Base-by-base conservation (phyloP, 176 grass and related monocot genomes). In the Ensete ventricosum region DNA sequence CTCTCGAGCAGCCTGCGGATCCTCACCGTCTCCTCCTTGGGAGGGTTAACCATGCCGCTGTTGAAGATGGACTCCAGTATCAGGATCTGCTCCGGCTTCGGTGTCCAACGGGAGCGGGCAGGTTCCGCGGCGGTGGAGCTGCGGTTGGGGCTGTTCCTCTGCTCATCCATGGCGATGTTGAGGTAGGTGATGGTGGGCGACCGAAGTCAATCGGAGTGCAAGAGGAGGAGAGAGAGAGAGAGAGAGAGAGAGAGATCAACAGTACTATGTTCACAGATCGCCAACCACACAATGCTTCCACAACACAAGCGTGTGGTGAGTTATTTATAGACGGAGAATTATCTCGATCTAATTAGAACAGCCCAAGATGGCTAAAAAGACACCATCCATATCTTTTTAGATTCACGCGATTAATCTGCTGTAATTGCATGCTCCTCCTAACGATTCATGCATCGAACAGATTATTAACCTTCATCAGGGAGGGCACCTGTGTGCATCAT, bases 11-110 rank as follows among this genome's bases (percentile, higher is more conserved):
- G 72, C 51, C 34, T 74, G 52, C 72, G 72, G 50, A 74, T 74
- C 48, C 72, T 51, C 53, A 74, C 72, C 16, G 72, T 74, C 72
- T 74, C 72, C 22, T 57, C 53, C 53, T 74, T 74, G 72, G 72
- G 53, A 17, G 72, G 72, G 72, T 74, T 74, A 52, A 74, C 72
- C 53, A 29, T 57, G 11, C 72, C 72, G 72, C 53, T 55, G 52
- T 74, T 74, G 72, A 74, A 74, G 72, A 74, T 74, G 72, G 72
- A 74, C 53, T 74, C 72, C 21, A 74, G 72, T 17, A 74, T 74
- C 10, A 57, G 23, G 72, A 74, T 74, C 53, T 74, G 72, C 14
- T 74, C 72, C 53, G 72, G 72, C 24, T 74, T 74, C 10, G 72
- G 72, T 14, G 53, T 74, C 72, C 72, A 74, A 4, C 53, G 72